Base-by-base conservation (phyloP, 306 rosid genomes). In the Comarum palustre region DNA sequence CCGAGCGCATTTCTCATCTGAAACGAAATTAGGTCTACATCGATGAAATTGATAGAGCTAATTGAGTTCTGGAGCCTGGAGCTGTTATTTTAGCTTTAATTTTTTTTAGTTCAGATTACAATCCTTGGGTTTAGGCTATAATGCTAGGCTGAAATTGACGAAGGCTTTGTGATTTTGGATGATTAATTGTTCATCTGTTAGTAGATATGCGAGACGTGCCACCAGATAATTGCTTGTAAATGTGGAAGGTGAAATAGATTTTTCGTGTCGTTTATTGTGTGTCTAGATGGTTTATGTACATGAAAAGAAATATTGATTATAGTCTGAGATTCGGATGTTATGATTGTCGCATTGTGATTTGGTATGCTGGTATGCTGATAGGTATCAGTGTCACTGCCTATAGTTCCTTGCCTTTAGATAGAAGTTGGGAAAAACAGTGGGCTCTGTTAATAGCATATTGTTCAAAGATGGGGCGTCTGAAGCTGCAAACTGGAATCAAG, bases 401-500 rank as follows among this genome's bases (percentile, higher is more conserved):
- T 78, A 77, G 71, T 71, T 45, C 62, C 20, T 20, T 17, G 19
- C 51, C 66, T 38, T 48, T 34, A 22, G 17, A 3, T 73, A 52
- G 59, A 46, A 43, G 76, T 73, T 59, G 41, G 71, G 39, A 46
- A 69, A 22, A 22, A 11, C 24, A 19, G 69, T 45, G 68, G 77
- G 75, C 41, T 85, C 43, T 48, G 31, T 72, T 50, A 63, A 19
- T 60, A 78, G 64, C 52, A 38, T 80, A 73, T 73, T 57, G 73
- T 34, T 71, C 22, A 24, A 66, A 77, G 64, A 87, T 90, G 96
- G 97, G 97, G 46, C 92, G 97, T 46, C 79, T 88, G 43, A 91
- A 89, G 89, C 83, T 89, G 78, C 97, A 88, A 67, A 57, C 82
- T 25, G 92, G 95, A 67, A 89, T 91, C 75, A 90, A 87, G 70